Base-by-base conservation (phyloP, 805 yeast species). In the Barnettozyma vustinii region DNA sequence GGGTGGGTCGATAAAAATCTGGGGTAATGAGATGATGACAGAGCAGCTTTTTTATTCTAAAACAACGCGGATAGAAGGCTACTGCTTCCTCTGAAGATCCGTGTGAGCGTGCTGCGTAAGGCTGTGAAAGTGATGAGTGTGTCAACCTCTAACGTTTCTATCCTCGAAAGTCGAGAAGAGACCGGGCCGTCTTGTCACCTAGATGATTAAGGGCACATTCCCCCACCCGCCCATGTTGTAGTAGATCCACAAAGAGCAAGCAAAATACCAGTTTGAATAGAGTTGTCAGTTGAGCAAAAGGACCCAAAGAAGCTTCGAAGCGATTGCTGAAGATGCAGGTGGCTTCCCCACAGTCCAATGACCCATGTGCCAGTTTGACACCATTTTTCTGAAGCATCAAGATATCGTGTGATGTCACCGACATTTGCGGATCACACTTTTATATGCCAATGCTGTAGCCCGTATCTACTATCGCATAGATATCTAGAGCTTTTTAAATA, bases 11-110 rank as follows among this genome's bases (percentile, higher is more conserved):
- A 23, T 37, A 13, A 23, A 44, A 44, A 23, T 37, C 33, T 37
- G 46, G 46, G 42, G 46, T 44, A 44, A 4, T 16, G 21, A 16
- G 21, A 33, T 36, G 39, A 30, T 30, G 16, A 30, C n/a, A 30
- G 33, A 13, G 7, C 7, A 30, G 30, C 13, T 12, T 26, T 10
- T 15, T 15, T 9, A 13, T 30, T 5, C 33, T n/a, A 30, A 30
- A 30, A 30, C 16, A 15, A 12, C 16, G 16, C 33, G 8, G 33
- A 30, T 30, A 15, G 33, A 30, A 30, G 33, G 33, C 33, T 30
- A 13, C n/a, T n/a, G n/a, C n/a, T n/a, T n/a, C n/a, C n/a, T n/a
- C n/a, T n/a, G n/a, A n/a, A n/a, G n/a, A n/a, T n/a, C n/a, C n/a
- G n/a, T n/a, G n/a, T n/a, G n/a, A n/a, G n/a, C n/a, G n/a, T n/a